phyloP scores from a whole-genome alignment of 164 flowering plant genomes.

The Litsea cubeba region DNA sequence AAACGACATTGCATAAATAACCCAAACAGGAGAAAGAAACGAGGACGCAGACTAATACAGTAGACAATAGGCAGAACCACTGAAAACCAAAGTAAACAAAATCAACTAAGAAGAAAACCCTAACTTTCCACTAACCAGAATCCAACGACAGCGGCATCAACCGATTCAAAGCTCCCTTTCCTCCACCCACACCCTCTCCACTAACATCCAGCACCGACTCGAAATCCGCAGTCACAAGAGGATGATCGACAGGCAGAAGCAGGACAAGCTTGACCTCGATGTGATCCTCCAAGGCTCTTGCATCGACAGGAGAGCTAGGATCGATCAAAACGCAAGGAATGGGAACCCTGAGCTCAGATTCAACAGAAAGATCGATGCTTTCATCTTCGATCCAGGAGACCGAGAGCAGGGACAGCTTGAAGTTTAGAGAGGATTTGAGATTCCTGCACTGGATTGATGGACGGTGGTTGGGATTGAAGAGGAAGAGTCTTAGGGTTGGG shows the following conservation, averaged over 20 bases:
- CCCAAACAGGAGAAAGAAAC: no score
- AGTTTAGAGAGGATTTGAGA: conserved; percentile 30
- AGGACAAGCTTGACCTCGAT: conserved; percentile 72
- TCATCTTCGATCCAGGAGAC: conserved; percentile 39
- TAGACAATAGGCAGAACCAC: neutral
- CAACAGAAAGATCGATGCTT: conserved; percentile 1
- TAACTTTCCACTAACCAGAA: conserved; percentile 37
- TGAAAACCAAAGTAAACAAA: neutral
- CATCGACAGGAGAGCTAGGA: conserved; percentile 44
- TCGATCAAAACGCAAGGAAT: conserved; percentile 73
- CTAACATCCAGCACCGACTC: conserved; percentile 30
- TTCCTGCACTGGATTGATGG: conserved; percentile 41
- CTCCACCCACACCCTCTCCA: conserved; percentile 6
- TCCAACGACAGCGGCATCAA: conserved; percentile 39
- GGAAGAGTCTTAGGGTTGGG: conserved; percentile 56
- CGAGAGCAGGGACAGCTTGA: conserved; percentile 31
- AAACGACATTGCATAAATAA: no score
- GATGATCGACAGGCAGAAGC: conserved; percentile 85
- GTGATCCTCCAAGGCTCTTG: conserved; percentile 57
- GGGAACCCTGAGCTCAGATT: conserved; percentile 49
- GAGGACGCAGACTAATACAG: neutral
- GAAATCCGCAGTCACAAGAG: conserved; percentile 40
- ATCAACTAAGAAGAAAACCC: neutral
- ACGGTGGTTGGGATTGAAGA: conserved; percentile 45
- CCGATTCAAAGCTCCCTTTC: conserved; percentile 11